These are phyloP conservation scores for Acanthochlamys bracteata DNA, from an alignment of 106 monocot genomes.

Conservation along the genomic window DNA sequence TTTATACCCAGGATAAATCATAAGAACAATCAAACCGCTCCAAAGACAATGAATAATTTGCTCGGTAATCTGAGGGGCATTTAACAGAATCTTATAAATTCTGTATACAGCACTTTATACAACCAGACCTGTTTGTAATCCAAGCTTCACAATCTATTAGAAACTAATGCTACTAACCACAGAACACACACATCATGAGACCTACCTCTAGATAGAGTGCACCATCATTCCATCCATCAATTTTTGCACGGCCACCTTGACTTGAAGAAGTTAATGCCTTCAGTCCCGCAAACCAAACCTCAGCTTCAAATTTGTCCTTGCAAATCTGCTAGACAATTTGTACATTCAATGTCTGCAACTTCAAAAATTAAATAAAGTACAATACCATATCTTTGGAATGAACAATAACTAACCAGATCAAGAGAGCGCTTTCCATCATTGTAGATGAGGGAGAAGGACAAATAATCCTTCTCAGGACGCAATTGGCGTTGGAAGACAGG, in stretches of 20 bases:
- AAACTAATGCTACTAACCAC: too few species aligned
- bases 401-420: conserved; percentile 58
- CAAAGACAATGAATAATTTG: too few species aligned
- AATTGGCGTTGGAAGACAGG: conserved; percentile 72
- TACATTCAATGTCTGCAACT: conserved; percentile 4
- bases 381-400: neutral
- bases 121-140: neutral
- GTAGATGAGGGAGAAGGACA: conserved; percentile 83
- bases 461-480: conserved; percentile 63
- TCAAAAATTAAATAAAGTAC: neutral
- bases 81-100: too few species aligned
- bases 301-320: conserved; percentile 87
- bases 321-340: conserved; percentile 50
- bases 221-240: conserved; percentile 64
- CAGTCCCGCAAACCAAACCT: conserved; percentile 71
- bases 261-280: conserved; percentile 56
- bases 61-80: too few species aligned
- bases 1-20: too few species aligned
- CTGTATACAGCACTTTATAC: too few species aligned
- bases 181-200: neutral
- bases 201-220: conserved; percentile 49
- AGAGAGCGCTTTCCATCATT: conserved; percentile 67
- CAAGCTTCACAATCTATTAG: neutral
- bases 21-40: too few species aligned
- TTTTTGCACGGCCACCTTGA: conserved; percentile 57